These are phyloP conservation scores for Saccharomyces hybrid DNA, from an alignment of 1,139 yeast genomes.

Conservation along the genomic window DNA sequence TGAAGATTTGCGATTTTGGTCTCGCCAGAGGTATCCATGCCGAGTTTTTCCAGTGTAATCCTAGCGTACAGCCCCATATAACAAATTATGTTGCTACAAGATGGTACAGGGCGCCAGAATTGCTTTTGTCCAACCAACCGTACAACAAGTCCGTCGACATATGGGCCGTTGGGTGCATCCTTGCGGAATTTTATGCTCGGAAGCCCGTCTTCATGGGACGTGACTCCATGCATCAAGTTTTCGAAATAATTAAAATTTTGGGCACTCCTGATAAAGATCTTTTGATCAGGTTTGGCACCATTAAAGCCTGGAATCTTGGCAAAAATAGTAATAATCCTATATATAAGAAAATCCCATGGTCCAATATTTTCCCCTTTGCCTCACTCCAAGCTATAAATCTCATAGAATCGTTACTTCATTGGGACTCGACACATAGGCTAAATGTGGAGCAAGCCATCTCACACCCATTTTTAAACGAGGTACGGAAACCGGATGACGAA, in stretches of 20 bases:
- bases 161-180: conserved; percentile 80
- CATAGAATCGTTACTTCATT: conserved; percentile 45
- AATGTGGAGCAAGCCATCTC: conserved; percentile 45
- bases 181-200: conserved; percentile 67
- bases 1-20: conserved; percentile 85
- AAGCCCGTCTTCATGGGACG: conserved; percentile 67
- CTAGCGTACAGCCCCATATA: conserved; percentile 37
- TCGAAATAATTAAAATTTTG: conserved; percentile 52
- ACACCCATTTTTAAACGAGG: conserved; percentile 43
- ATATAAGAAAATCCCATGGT: conserved; percentile 41
- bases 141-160: conserved; percentile 58
- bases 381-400: too few relatives aligned
- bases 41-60: conserved; percentile 34
- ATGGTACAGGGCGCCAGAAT: conserved; percentile 94
- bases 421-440: conserved; percentile 49
- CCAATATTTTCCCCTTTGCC: conserved; percentile 54
- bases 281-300: conserved; percentile 31
- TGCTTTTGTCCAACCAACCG: conserved; percentile 54
- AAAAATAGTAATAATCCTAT: conserved; percentile 33
- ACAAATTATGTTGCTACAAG: conserved; percentile 91
- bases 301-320: conserved; percentile 36
- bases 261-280: conserved; percentile 52
- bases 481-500: conserved; percentile 48
- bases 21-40: conserved; percentile 68
- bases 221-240: conserved; percentile 56